phyloP scores from a whole-genome alignment of 2,329 filamentous ascomycete species.

The Huntiella savannae region DNA sequence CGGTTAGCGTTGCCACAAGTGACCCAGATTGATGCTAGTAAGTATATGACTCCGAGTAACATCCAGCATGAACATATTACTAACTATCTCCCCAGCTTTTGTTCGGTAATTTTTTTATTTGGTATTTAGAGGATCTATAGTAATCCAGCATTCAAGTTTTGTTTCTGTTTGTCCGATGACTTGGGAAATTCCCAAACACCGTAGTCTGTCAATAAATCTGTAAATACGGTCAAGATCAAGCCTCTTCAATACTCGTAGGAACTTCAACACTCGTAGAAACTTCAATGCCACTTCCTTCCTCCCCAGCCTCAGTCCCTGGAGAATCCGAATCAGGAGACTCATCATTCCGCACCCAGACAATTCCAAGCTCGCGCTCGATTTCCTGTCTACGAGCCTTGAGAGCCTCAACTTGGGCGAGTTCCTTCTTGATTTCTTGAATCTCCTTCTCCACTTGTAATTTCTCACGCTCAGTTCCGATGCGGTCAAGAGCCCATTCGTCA shows the following conservation, averaged over 20 bases:
- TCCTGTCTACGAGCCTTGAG: constrained; percentile 63
- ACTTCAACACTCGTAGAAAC: too few species aligned
- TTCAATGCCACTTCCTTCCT: too few species aligned
- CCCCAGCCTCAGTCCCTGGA: too few species aligned
- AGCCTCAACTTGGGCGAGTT: constrained; percentile 60
- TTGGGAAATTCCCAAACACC: too few species aligned
- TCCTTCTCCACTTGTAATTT: constrained; percentile 89
- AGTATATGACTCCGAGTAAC: constrained; percentile 24
- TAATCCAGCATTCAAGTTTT: too few species aligned
- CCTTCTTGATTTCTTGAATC: constrained; percentile 62
- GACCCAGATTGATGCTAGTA: constrained; percentile 91
- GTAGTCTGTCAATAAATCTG: too few species aligned
- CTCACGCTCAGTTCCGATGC: constrained; percentile 83
- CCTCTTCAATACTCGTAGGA: too few species aligned
- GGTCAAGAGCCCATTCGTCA: constrained; percentile 82
- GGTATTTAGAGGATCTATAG: too few species aligned
- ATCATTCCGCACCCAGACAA: constrained; percentile 38
- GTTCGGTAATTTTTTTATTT: constrained; percentile 1
- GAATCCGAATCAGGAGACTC: constrained; percentile 17
- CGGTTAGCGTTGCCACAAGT: constrained; percentile 71
- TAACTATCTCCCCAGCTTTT: constrained; percentile 4
- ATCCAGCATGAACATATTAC: not conserved
- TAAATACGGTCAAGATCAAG: too few species aligned
- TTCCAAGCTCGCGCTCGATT: constrained; percentile 63
- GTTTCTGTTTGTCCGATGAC: too few species aligned